A percentile compares a stretch with the other conserved stretches of the same genome.
These are phyloP conservation scores for Boletales sp. DNA, from an alignment of 768 basidiomycete genomes.

Conservation along the genomic window DNA sequence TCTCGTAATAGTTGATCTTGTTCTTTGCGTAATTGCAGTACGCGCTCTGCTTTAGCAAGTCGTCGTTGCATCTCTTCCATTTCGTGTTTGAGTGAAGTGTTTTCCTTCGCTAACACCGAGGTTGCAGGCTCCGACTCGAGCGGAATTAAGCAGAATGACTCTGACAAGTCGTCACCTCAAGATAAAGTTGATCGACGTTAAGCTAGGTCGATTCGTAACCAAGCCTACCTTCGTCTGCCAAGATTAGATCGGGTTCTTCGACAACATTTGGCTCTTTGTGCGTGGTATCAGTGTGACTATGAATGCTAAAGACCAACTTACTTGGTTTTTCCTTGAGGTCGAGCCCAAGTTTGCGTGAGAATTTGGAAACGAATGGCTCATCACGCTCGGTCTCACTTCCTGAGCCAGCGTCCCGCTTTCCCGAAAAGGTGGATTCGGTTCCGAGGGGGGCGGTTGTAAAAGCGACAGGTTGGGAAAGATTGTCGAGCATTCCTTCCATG, in stretches of 20 bases:
- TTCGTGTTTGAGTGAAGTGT: slow-evolving; percentile 58
- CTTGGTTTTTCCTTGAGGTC: slow-evolving; percentile 20
- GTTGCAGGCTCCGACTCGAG: slow-evolving; percentile 52
- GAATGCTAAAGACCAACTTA: slow-evolving; percentile 3
- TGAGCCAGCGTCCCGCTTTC: slow-evolving; percentile 45
- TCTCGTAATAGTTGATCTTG: slow-evolving; percentile 79
- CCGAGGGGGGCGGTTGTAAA: slow-evolving; percentile 79
- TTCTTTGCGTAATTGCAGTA: slow-evolving; percentile 67
- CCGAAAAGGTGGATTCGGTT: slow-evolving; percentile 28
- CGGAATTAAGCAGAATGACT: slow-evolving; percentile 76
- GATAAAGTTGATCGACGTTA: slow-evolving; percentile 3
- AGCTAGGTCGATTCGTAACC: background rate
- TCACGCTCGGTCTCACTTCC: slow-evolving; percentile 70
- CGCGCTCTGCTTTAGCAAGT: slow-evolving; percentile 57
- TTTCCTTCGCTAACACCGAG: slow-evolving; percentile 60
- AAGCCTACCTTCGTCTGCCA: slow-evolving; percentile 58
- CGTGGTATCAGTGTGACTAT: slow-evolving; percentile 7
- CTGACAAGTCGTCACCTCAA: slow-evolving; percentile 68
- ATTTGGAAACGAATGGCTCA: slow-evolving; percentile 55
- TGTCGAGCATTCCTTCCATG: slow-evolving; percentile 83
- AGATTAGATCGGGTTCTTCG: slow-evolving; percentile 57
- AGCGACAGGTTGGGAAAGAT: slow-evolving; percentile 75
- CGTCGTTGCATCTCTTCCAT: slow-evolving; percentile 54
- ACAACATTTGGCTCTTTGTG: slow-evolving; percentile 16
- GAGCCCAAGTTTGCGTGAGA: slow-evolving; percentile 43